Evolutionary conservation across 345 rosid species (phyloP).

Genomic region (Ceriops tagal): DNA sequence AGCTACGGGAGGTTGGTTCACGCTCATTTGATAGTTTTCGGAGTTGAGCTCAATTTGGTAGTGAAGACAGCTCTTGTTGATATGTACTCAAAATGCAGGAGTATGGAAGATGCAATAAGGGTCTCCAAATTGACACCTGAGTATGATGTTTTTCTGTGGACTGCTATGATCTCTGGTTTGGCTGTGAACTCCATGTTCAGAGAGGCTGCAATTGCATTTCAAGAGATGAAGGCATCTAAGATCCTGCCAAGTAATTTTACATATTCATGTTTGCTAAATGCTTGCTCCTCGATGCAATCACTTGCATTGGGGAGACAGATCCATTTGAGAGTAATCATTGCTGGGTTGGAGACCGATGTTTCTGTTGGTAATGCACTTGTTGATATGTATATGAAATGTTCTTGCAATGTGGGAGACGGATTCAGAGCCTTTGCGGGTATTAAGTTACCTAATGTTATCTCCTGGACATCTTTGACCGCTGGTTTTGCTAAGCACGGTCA

Average conservation of each 20-base stretch:
- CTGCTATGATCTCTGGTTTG: slow-evolving; percentile 54
- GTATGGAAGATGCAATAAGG: slow-evolving; percentile 48
- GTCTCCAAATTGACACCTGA: slow-evolving; percentile 41
- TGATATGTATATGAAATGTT: slow-evolving; percentile 69
- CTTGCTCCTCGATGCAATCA: slow-evolving; percentile 34
- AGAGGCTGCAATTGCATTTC: slow-evolving; percentile 50
- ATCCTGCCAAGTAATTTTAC: slow-evolving; percentile 42
- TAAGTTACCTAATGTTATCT: slow-evolving; percentile 46
- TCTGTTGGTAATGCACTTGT: slow-evolving; percentile 63
- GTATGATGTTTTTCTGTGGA: slow-evolving; percentile 50
- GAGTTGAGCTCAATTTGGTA: slow-evolving; percentile 48
- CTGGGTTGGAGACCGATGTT: slow-evolving; percentile 42
- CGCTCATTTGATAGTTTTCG: slow-evolving; percentile 42
- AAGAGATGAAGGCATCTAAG: slow-evolving; percentile 44
- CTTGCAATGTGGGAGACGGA: slow-evolving; percentile 35
- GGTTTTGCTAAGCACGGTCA: slow-evolving; percentile 51
- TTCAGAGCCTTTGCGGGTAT: slow-evolving; percentile 43
- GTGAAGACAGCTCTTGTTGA: slow-evolving; percentile 62
- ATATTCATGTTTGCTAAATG: slow-evolving; percentile 39
- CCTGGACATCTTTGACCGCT: slow-evolving; percentile 70
- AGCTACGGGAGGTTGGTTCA: slow-evolving; percentile 52
- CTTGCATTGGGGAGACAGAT: slow-evolving; percentile 55
- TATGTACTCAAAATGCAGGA: slow-evolving; percentile 46
- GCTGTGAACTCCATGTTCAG: slow-evolving; percentile 33
- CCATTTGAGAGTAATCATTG: slow-evolving; percentile 44